phyloP scores from a whole-genome alignment of 2,329 filamentous ascomycete genomes.

The Pseudogymnoascus sp. region DNA sequence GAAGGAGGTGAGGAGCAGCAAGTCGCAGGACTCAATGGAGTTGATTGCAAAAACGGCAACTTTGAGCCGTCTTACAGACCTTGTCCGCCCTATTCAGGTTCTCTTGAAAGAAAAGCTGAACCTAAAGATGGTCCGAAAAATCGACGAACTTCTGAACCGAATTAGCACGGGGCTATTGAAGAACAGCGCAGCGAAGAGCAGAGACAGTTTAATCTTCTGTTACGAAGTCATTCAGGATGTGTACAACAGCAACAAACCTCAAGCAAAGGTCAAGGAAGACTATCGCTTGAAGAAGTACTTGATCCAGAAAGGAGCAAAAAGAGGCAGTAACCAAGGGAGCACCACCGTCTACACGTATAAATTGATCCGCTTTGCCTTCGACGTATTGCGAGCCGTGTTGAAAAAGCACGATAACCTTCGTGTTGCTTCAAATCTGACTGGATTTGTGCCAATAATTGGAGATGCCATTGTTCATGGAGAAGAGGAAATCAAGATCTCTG shows the following conservation, averaged over 20 bases:
- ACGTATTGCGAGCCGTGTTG: conserved; percentile 75
- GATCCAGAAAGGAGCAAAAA: conserved; percentile 69
- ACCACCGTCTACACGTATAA: conserved; percentile 80
- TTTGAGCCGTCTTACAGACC: conserved; percentile 59
- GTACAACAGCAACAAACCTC: conserved; percentile 54
- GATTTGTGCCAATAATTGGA: conserved; percentile 81
- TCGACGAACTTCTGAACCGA: conserved; percentile 77
- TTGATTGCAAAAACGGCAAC: conserved; percentile 77
- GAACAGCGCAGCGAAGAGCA: conserved; percentile 68
- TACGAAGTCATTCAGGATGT: conserved; percentile 88
- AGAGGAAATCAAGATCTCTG: conserved; percentile 85
- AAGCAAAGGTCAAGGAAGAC: conserved; percentile 47
- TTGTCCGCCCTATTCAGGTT: conserved; percentile 69
- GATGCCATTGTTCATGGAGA: conserved; percentile 77
- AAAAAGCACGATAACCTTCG: conserved; percentile 77
- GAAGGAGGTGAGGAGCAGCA: conserved; percentile 97
- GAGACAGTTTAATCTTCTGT: conserved; percentile 84
- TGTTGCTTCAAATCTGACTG: conserved; percentile 68
- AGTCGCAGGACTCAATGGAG: conserved; percentile 97
- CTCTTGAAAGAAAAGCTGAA: conserved; percentile 79
- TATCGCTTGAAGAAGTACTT: conserved; percentile 64
- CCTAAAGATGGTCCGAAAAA: conserved; percentile 73
- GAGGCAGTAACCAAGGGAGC: conserved; percentile 59
- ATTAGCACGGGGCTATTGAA: conserved; percentile 75
- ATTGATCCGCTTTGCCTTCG: conserved; percentile 76